Evolutionary conservation across 2,329 filamentous ascomycete species (phyloP).

Genomic region (Aspergillus vadensis): DNA sequence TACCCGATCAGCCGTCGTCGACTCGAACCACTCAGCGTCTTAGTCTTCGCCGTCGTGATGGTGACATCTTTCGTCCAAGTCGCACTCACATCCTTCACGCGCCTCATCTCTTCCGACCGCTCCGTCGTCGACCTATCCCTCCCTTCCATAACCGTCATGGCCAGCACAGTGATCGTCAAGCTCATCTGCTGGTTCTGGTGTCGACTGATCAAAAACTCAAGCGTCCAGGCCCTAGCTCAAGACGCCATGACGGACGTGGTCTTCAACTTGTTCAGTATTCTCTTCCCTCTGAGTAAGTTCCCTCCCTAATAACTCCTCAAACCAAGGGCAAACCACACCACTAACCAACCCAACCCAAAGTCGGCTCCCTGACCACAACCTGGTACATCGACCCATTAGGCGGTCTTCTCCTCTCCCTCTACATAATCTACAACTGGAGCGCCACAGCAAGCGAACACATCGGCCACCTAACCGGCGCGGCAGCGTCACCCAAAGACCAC

Average conservation of each 20-base stretch:
- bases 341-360: conserved; percentile 18
- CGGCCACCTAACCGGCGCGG: conserved; percentile 62
- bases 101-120: conserved; percentile 60
- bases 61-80: conserved; percentile 66
- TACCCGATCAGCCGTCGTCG: conserved; percentile 65
- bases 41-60: conserved; percentile 68
- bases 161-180: conserved; percentile 78
- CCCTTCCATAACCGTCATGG: conserved; percentile 78
- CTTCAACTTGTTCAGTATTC: conserved; percentile 86
- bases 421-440: conserved; percentile 64
- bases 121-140: conserved; percentile 71
- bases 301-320: neutral
- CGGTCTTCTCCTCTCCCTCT: conserved; percentile 61
- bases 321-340: neutral
- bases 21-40: conserved; percentile 66
- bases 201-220: conserved; percentile 80
- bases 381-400: conserved; percentile 66
- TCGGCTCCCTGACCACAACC: conserved; percentile 39
- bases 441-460: conserved; percentile 64
- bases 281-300: conserved; percentile 68
- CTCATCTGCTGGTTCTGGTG: conserved; percentile 85
- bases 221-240: conserved; percentile 75
- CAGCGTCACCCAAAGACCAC: conserved; percentile 62
- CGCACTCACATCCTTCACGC: conserved; percentile 61
- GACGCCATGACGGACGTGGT: conserved; percentile 76